Percentiles rank a stretch among this genome's conserved stretches.
Conservation (phyloP, 2,329 filamentous ascomycete species). For the Aspergillus sp. region DNA sequence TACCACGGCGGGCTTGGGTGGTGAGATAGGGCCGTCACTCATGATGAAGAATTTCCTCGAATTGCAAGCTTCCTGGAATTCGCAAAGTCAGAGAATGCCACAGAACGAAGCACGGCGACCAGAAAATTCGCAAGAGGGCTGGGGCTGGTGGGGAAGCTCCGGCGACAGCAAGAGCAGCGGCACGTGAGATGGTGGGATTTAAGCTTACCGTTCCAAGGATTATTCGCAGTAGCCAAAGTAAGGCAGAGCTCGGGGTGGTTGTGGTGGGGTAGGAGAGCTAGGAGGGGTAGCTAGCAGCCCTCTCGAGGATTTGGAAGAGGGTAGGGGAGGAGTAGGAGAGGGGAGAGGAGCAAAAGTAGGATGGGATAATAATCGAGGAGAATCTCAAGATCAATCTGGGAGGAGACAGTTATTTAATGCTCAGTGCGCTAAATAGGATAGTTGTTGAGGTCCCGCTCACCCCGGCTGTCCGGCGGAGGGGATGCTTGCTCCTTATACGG, state of each 20-base stretch:
- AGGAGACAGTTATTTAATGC: slow-evolving; percentile 22
- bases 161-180: slow-evolving; percentile 3
- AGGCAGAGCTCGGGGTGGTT: neutral
- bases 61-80: slow-evolving; percentile 13
- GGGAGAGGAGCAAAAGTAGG: slow-evolving; percentile 10
- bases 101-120: neutral
- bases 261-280: slow-evolving; percentile 12
- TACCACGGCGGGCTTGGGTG: slow-evolving; percentile 47
- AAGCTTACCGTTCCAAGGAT: slow-evolving; percentile 19
- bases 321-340: neutral
- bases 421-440: slow-evolving; percentile 15
- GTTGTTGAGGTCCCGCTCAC: slow-evolving; percentile 29
- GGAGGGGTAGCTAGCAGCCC: slow-evolving; percentile 8
- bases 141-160: neutral
- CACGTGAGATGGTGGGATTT: slow-evolving; percentile 24
- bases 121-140: neutral
- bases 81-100: slow-evolving; percentile 3
- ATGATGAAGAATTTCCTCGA: slow-evolving; percentile 32
- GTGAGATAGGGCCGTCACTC: slow-evolving; percentile 42
- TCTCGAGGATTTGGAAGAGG: slow-evolving; percentile 8
- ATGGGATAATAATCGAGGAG: slow-evolving; percentile 7
- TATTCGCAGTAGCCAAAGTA: neutral
- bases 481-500: slow-evolving; percentile 13
- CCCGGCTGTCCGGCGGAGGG: slow-evolving; percentile 26
- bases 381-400: slow-evolving; percentile 5